Base-by-base conservation (phyloP, 75 land plant species). In the Azolla pinnata region DNA sequence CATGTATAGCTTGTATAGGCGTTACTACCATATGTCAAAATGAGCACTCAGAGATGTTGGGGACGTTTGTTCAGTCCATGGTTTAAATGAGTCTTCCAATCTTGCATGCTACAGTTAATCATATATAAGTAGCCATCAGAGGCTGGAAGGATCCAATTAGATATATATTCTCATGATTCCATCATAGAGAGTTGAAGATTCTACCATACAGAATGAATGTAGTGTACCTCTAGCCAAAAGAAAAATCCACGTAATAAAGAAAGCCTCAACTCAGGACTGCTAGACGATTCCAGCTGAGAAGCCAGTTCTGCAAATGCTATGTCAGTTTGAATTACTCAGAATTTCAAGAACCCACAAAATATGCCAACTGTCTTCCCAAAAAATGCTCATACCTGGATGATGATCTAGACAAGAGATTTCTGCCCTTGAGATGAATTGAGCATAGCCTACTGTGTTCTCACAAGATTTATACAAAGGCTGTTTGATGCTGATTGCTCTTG, bases 371-470 rank as follows among this genome's bases (percentile, higher is more conserved):
- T 35, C 5, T 35, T 5, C 40, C 5, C 12, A 5, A 5, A 5
- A 35, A 35, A 35, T 5, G 12, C 20, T 12, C 21, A 44, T 75
- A 66, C 78, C 78, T 33, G 75, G 78, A 64, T 71, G 67, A 33
- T 75, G 75, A 56, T 75, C 78, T 53, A 75, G 60, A 59, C 71
- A 75, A 24, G 78, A 75, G 30, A 75, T 75, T 56, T 71, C 69
- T 10, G 65, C 64, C 44, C 66, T 34, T 18, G 75, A 56, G 23
- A 35, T 28, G 30, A 75, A 47, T 14, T 35, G 46, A 31, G 74
- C 27, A 26, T 57, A 49, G 2, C 78, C 57, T 45, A 46, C 57
- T 12, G 75, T 67, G 12, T 68, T 75, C 40, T 75, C 69, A 25
- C 78, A 67, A 56, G 68, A 24, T 34, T 46, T 57, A 31, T 59